Conservation (phyloP, 2,329 filamentous ascomycete species). For the Fusarium sp. region DNA sequence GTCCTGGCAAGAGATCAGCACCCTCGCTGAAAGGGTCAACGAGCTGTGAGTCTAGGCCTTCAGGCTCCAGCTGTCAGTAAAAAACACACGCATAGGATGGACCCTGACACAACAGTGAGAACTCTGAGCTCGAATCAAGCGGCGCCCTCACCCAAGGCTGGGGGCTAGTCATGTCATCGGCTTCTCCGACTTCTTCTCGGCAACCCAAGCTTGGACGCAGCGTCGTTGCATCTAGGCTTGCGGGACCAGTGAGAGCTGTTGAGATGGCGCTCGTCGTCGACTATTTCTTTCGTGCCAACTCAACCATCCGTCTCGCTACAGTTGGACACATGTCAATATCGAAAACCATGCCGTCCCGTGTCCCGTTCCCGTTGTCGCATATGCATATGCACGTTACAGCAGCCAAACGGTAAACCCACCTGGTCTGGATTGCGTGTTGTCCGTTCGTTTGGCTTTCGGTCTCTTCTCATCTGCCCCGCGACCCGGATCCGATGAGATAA, state of each 20-base stretch:
- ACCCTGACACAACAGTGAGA: constrained; percentile 2
- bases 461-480: constrained; percentile 6
- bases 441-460: not conserved
- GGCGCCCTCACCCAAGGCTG: not conserved
- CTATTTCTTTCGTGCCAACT: constrained; percentile 20
- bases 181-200: constrained; percentile 38
- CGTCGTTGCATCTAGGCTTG: constrained; percentile 12
- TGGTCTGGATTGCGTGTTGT: constrained; percentile 26
- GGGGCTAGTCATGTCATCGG: constrained; percentile 28
- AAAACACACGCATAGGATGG: constrained; percentile 4
- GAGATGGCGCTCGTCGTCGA: constrained; percentile 4
- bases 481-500: constrained; percentile 17
- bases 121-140: constrained; percentile 8
- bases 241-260: constrained; percentile 6
- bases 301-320: constrained; percentile 18
- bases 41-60: constrained; percentile 7
- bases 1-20: constrained; percentile 17
- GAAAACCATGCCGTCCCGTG: constrained; percentile 16
- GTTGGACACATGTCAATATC: constrained; percentile 8
- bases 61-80: not conserved
- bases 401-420: constrained; percentile 10
- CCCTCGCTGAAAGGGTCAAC: not conserved
- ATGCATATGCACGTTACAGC: constrained; percentile 26
- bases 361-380: constrained; percentile 13
- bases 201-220: constrained; percentile 24